Percentiles rank a stretch among this genome's conserved stretches.
Conservation (phyloP, 345 rosid genomes). For the Xanthoceras sorbifolium region DNA sequence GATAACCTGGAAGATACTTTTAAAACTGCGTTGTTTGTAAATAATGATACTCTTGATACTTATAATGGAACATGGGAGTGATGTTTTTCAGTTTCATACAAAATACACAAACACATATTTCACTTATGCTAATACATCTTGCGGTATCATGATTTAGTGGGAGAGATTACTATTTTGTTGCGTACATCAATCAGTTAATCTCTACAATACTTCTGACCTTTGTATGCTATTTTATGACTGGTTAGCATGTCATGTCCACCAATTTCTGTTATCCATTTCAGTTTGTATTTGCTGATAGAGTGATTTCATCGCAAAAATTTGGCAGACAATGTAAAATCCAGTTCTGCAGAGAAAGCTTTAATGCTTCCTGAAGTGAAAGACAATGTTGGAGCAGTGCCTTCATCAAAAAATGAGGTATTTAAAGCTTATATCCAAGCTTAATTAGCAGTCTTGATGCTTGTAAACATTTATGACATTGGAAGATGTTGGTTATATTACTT, state of each 20-base stretch:
- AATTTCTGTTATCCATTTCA: not conserved
- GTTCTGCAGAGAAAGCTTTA: constrained; percentile 20
- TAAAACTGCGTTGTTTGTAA: not conserved
- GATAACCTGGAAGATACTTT: not conserved
- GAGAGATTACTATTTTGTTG: not conserved
- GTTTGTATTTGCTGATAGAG: not conserved
- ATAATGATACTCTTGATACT: not conserved
- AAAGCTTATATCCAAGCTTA: not conserved
- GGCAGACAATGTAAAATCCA: constrained; percentile 3
- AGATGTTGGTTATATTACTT: not conserved
- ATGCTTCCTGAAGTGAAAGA: constrained; percentile 29
- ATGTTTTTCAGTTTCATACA: not conserved
- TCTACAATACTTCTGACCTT: not conserved
- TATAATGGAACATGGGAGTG: not conserved
- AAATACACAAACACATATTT: not conserved
- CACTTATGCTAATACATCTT: not conserved
- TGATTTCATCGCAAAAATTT: constrained; percentile 12
- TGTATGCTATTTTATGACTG: not conserved
- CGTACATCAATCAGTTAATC: not conserved
- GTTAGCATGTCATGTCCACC: not conserved
- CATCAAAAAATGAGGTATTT: constrained; percentile 38
- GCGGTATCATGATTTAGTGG: not conserved
- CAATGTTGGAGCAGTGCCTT: constrained; percentile 21
- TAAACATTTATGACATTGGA: not conserved
- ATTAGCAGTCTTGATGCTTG: not conserved